Evolutionary conservation across 192 early-diverging fungal species (phyloP).

Genomic region (Rhizophlyctis rosea): DNA sequence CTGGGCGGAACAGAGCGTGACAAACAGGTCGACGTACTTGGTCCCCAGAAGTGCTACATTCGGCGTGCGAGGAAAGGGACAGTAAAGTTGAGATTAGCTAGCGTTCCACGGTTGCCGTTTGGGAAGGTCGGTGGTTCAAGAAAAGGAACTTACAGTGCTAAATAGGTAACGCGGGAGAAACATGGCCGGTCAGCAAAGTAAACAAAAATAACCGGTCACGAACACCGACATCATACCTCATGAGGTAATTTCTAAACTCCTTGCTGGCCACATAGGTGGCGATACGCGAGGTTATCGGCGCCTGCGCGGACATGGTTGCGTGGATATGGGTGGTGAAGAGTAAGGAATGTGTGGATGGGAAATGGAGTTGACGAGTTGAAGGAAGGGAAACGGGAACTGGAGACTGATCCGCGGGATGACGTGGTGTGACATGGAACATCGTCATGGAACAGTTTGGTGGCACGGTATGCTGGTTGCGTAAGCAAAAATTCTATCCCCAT

Average conservation of each 20-base stretch:
- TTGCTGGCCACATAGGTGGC: conserved; percentile 31
- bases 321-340: too few relatives aligned
- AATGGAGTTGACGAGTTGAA: too few relatives aligned
- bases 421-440: too few relatives aligned
- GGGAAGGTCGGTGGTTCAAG: background rate
- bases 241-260: conserved; percentile 48
- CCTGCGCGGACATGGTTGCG: conserved; percentile 28
- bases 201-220: too few relatives aligned
- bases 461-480: too few relatives aligned
- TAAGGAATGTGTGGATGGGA: too few relatives aligned
- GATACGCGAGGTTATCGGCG: conserved; percentile 15
- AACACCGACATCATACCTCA: conserved; percentile 33
- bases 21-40: conserved; percentile 19
- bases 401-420: too few relatives aligned
- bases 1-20: background rate
- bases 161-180: background rate
- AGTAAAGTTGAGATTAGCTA: background rate
- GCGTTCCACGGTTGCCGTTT: background rate
- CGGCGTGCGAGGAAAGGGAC: background rate
- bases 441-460: too few relatives aligned
- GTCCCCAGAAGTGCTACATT: conserved; percentile 54
- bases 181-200: background rate
- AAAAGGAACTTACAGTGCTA: conserved; percentile 15
- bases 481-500: too few relatives aligned
- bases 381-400: too few relatives aligned